Evolutionary conservation across 1,284 basidiomycete genomes (phyloP), one percentile per base, ranked within the genome.

Genomic region (Cryptococcus jaspeensis): DNA sequence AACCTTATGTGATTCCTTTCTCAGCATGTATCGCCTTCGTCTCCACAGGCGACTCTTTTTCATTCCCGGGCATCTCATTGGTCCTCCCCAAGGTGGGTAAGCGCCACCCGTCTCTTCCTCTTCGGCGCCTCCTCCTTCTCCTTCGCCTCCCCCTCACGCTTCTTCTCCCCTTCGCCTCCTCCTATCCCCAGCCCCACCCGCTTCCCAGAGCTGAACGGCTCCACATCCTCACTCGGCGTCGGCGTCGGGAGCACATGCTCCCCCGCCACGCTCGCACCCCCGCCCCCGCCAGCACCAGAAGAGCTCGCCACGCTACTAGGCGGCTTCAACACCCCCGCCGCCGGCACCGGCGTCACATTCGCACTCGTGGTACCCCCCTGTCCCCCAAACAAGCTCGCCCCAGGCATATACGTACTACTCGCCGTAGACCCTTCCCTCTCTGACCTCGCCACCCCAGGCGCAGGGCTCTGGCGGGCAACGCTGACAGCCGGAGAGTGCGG

Each of bases 81-180:
- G 15, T 64, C 65, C 6, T 66, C 59, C 1, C 64, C 68, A 11
- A 76, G 50, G 59, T 80, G 83, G 13, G 87, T 92, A 65, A 93
- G 81, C 36, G 85, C 89, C 18, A 94, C 85, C 36, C 92, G 81
- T 56, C 92, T 83, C 78, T 92, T 95, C 80, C 95, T 95, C 84
- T 91, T 95, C 9, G 89, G 87, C 15, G 84, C 85, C 49, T 83
- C 82, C 7, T 47, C 60, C 25, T 35, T 59, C 18, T 22, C 56
- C 28, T 64, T 58, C 3, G 23, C 39, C 18, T 47, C 53, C 35
- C 22, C 58, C 15, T 22, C 36, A 35, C 57, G 93, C 80, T 94
- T 94, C 84, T 90, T 94, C 8, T 88, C 55, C 5, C 44, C 59
- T 13, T 55, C 59, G 5, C 9, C 15, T 45, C 52, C 38, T 13